Percentiles rank a stretch among this genome's conserved stretches.
Conservation (phyloP, 805 yeast species). For the Naumovozyma baii region DNA sequence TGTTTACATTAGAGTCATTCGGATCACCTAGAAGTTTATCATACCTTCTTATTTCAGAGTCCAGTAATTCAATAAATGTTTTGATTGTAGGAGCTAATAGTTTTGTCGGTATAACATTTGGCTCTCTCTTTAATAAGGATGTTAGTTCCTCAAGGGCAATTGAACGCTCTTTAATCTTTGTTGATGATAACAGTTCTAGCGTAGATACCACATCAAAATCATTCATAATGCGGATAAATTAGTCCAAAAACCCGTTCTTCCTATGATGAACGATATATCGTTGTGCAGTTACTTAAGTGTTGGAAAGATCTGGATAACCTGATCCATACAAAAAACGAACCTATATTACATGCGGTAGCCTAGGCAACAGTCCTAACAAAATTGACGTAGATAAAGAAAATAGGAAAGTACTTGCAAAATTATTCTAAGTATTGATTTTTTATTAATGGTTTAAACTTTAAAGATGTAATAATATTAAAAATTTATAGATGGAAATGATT, state of each 20-base stretch:
- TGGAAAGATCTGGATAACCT: no score
- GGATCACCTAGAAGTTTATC: slow-evolving; percentile 4
- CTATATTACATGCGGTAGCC: no score
- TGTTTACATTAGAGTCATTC: slow-evolving; percentile 24
- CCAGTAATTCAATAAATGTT: slow-evolving; percentile 24
- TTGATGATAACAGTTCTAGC: slow-evolving; percentile 33
- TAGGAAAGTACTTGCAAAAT: no score
- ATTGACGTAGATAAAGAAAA: no score
- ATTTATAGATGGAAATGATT: slow-evolving; percentile 1
- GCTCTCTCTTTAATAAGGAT: slow-evolving; percentile 18
- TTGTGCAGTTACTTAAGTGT: no score
- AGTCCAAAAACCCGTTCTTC: neutral
- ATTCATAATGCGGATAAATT: slow-evolving; percentile 6
- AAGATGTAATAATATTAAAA: slow-evolving; percentile 1
- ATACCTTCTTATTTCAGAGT: slow-evolving; percentile 31
- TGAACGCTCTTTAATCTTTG: slow-evolving; percentile 45
- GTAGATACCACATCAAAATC: slow-evolving; percentile 4
- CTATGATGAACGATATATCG: no score
- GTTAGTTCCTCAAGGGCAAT: slow-evolving; percentile 39
- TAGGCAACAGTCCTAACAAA: no score
- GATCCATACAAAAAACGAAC: no score
- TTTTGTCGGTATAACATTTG: slow-evolving; percentile 16
- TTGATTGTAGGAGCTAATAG: slow-evolving; percentile 18
- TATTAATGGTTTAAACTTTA: slow-evolving; percentile 1
- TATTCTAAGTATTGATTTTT: no score